Evolutionary conservation across 371 early-diverging fungal species (phyloP).

Genomic region (Saksenaea oblongispora): DNA sequence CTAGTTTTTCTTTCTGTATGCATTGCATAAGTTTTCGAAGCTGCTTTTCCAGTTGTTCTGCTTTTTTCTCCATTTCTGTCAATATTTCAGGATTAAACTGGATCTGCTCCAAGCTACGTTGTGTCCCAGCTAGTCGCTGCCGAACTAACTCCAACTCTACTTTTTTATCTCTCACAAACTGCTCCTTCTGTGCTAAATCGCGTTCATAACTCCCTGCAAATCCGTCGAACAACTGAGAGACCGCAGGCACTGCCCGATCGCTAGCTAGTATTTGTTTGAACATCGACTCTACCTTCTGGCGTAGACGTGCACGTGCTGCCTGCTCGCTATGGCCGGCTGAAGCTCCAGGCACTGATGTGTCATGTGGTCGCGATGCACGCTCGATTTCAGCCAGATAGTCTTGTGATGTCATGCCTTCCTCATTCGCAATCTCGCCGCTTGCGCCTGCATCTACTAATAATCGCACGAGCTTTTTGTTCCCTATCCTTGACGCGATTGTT

Average conservation of each 20-base stretch:
- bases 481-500: constrained; percentile 79
- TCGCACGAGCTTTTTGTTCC: constrained; percentile 70
- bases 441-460: constrained; percentile 86
- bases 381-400: constrained; percentile 38
- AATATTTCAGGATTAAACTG: constrained; percentile 14
- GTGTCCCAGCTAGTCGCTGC: constrained; percentile 25
- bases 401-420: constrained; percentile 67
- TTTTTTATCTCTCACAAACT: constrained; percentile 22
- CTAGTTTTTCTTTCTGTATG: constrained; percentile 17
- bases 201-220: constrained; percentile 39
- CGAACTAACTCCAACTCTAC: constrained; percentile 24
- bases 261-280: constrained; percentile 12
- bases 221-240: constrained; percentile 35
- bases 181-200: constrained; percentile 27
- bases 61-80: constrained; percentile 11
- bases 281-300: constrained; percentile 17
- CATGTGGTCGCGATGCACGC: neutral
- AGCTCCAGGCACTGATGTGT: neutral
- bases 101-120: constrained; percentile 17
- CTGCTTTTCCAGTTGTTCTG: constrained; percentile 8
- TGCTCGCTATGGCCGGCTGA: constrained; percentile 7
- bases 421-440: constrained; percentile 70
- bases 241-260: constrained; percentile 18
- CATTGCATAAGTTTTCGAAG: constrained; percentile 15
- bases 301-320: constrained; percentile 16